These are phyloP conservation scores for Apophysomyces ossiformis DNA, from an alignment of 371 early-diverging fungal species.

Conservation along the genomic window DNA sequence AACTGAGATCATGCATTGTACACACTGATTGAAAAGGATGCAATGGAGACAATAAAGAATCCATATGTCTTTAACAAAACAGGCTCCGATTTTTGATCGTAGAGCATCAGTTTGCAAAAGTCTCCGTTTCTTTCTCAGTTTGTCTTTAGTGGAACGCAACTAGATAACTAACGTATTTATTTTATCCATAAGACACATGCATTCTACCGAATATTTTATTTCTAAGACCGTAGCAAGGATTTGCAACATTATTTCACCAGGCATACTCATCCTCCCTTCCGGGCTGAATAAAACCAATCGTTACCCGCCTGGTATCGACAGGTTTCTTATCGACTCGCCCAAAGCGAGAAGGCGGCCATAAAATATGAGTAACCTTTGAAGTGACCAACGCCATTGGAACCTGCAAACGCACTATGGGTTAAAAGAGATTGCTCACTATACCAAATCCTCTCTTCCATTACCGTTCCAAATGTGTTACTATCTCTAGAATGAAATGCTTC, in stretches of 20 bases:
- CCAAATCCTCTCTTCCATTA: conserved; percentile 30
- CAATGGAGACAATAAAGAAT: too few relatives aligned
- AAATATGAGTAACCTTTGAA: conserved; percentile 60
- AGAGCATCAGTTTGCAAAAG: too few relatives aligned
- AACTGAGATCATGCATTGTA: too few relatives aligned
- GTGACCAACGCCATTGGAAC: conserved; percentile 74
- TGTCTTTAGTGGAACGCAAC: neutral
- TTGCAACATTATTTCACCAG: neutral
- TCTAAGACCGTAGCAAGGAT: too few relatives aligned
- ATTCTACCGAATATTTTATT: neutral
- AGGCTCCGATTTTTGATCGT: too few relatives aligned
- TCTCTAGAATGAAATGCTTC: conserved; percentile 86
- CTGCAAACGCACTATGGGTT: conserved; percentile 18
- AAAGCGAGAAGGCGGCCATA: conserved; percentile 77
- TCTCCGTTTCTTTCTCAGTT: too few relatives aligned
- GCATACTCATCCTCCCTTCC: conserved; percentile 27
- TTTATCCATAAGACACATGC: neutral
- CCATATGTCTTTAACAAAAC: too few relatives aligned
- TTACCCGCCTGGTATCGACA: conserved; percentile 33
- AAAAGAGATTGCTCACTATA: neutral
- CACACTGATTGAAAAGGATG: too few relatives aligned
- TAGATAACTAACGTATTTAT: neutral
- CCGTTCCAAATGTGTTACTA: conserved; percentile 87
- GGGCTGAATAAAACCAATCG: conserved; percentile 23
- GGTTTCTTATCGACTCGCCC: conserved; percentile 52